Evolutionary conservation across 2,329 filamentous ascomycete genomes (phyloP).

Genomic region (Verticillium tricorpus): DNA sequence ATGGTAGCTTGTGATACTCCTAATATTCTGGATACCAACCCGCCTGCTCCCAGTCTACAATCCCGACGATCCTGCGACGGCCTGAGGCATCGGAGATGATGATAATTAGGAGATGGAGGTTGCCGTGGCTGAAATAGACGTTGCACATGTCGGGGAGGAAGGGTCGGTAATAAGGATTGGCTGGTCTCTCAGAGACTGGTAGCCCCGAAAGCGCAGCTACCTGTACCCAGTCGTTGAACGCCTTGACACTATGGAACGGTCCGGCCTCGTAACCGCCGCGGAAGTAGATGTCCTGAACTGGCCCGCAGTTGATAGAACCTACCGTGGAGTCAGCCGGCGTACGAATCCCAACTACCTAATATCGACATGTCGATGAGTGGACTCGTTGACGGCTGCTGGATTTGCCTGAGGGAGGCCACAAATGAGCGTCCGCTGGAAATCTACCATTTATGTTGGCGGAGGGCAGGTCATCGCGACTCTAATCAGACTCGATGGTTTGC

Average conservation of each 20-base stretch:
- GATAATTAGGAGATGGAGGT: conserved; percentile 13
- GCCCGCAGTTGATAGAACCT: background rate
- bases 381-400: conserved; percentile 10
- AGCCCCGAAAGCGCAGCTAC: background rate
- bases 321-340: background rate
- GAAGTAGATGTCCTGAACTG: conserved; percentile 17
- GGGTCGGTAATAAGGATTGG: background rate
- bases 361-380: conserved; percentile 1
- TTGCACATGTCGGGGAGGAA: background rate
- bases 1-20: conserved; percentile 24
- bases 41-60: conserved; percentile 25
- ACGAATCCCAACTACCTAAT: background rate
- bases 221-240: conserved; percentile 1
- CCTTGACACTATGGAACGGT: conserved; percentile 7
- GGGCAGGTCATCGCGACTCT: too few species aligned
- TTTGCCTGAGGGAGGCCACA: conserved; percentile 3
- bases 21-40: conserved; percentile 29
- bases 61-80: conserved; percentile 13
- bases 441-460: too few species aligned
- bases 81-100: conserved; percentile 14
- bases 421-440: too few species aligned
- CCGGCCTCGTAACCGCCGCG: conserved; percentile 12
- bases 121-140: background rate
- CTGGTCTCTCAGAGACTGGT: background rate
- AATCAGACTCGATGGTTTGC: too few species aligned